Base-by-base conservation (phyloP, 208 protist genomes). In the Trypanosoma scelopori region DNA sequence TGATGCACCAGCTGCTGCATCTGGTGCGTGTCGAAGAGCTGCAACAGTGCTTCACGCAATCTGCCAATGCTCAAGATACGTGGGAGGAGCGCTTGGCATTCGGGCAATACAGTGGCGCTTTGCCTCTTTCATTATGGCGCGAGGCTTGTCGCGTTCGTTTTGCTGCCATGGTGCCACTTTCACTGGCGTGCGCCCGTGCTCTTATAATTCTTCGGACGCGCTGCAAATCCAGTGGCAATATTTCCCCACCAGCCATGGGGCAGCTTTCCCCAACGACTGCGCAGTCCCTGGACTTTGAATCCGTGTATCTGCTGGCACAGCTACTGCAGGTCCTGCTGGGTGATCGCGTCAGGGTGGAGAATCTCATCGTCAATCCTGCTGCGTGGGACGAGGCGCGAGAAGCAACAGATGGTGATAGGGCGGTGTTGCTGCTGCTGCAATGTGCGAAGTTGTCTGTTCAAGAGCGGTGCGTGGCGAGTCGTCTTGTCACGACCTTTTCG, bases 21-120 rank as follows among this genome's bases (percentile, higher is more conserved):
- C 53, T 53, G 23, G 20, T 82, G 25, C 56, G 55, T 5, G 62
- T 39, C 1, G 46, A 49, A 11, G 74, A 76, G 25, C 25, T 85
- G 27, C 22, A 25, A 5, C 6, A 66, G n/a, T 16, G 55, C n/a
- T 51, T 49, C 51, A 51, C 0, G 13, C 1, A 15, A n/a, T 11
- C 18, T 35, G 9, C 6, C 22, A 12, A 39, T 13, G 1, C 18
- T 4, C 2, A 20, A 3, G 30, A 3, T 57, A 35, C 56, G 50
- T 91, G 85, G 80, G 66, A 81, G 39, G 78, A 76, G 51, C 35
- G 41, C 35, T 65, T 87, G 4, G 77, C 76, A 12, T 82, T 78
- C 45, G 78, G 79, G n/a, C 1, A 11, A 16, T 74, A 69, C 37
- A 1, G 55, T 71, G 53, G 74, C 23, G 5, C 39, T 35, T 37